Evolutionary conservation across 2,329 filamentous ascomycete genomes (phyloP), one percentile per base, ranked within the genome.

Genomic region (Chrysosporium queenslandicum): DNA sequence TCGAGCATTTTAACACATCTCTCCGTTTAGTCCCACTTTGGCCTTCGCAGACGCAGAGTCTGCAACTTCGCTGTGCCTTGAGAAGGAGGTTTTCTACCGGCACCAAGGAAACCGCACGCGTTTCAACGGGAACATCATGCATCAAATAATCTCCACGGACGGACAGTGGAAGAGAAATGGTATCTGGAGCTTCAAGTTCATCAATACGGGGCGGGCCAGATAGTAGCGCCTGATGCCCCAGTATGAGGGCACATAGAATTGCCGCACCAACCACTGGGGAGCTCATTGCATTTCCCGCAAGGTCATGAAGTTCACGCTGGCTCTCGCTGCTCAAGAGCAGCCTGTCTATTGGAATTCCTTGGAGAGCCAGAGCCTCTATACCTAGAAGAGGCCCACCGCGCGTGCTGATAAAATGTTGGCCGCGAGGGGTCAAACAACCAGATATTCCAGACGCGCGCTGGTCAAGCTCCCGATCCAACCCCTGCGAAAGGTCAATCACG

Each of bases 221-320:
- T n/a, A 61, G 50, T 4, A 70, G 57, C n/a, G 64, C 58, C 45
- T 58, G 59, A 45, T 62, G 60, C 52, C 57, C 65, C 21, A 66
- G 62, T 34, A 81, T 74, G 1, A 90, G 64, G 0, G 79, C 75
- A 1, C 79, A 71, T 1, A 87, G 60, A 1, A 86, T 74, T 0
- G 78, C 77, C 1, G 77, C 73, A 2, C 82, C 83, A 8, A 89
- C 79, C 0, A 88, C 83, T 0, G 86, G 85, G 0, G 80, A 80
- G 0, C 78, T 81, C 86, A 91, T 91, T 0, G 86, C 86, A 63
- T 92, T 91, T 0, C 86, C 86, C 1, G 84, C 85, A 1, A 91
- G 69, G 57, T 88, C 80, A 56, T 83, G 79, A 2, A 87, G 70
- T 16, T 89, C 71, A 1, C 68, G 65, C 43, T 82, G 73, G 0